These are phyloP conservation scores for Pyrenula massariospora DNA, from an alignment of 495 filamentous ascomycete species.

Conservation along the genomic window DNA sequence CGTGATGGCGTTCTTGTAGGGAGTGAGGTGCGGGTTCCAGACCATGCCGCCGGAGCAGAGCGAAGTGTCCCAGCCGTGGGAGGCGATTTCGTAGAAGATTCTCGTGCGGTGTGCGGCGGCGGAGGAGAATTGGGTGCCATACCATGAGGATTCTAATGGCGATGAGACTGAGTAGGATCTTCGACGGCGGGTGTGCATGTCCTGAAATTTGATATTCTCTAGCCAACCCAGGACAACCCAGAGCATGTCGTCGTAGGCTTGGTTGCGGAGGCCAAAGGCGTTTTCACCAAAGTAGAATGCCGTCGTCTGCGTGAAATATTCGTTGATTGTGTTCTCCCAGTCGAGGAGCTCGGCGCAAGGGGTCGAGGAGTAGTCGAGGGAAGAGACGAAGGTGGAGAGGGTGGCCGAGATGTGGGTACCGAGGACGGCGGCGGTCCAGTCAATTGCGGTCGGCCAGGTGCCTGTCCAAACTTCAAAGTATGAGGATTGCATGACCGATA, in stretches of 20 bases:
- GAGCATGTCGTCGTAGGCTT: slow-evolving; percentile 93
- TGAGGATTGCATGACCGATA: slow-evolving; percentile 61
- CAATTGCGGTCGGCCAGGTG: slow-evolving; percentile 77
- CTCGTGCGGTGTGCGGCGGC: slow-evolving; percentile 76
- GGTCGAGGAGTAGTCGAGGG: slow-evolving; percentile 8
- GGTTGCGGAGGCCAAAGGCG: slow-evolving; percentile 55
- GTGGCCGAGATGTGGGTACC: slow-evolving; percentile 67
- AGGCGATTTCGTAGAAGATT: slow-evolving; percentile 81
- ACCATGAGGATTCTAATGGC: slow-evolving; percentile 48
- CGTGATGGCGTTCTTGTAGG: slow-evolving; percentile 97
- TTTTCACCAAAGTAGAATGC: slow-evolving; percentile 85
- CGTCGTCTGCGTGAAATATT: slow-evolving; percentile 65
- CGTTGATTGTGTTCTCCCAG: slow-evolving; percentile 64
- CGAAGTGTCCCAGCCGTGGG: slow-evolving; percentile 66
- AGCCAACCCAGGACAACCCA: slow-evolving; percentile 96
- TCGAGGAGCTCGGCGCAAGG: slow-evolving; percentile 24
- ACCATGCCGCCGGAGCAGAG: slow-evolving; percentile 86
- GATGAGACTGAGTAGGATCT: slow-evolving; percentile 41
- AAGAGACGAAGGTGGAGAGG: slow-evolving; percentile 47
- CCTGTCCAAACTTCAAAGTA: slow-evolving; percentile 72
- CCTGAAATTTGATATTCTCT: slow-evolving; percentile 65
- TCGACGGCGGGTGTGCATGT: slow-evolving; percentile 37
- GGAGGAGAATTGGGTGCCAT: slow-evolving; percentile 63
- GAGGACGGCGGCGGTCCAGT: slow-evolving; percentile 89
- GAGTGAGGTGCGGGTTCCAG: slow-evolving; percentile 72